Percentiles rank a stretch among this genome's conserved stretches.
Evolutionary conservation across 2,329 filamentous ascomycete species (phyloP).

Genomic region (Pseudocercospora macadamiae): DNA sequence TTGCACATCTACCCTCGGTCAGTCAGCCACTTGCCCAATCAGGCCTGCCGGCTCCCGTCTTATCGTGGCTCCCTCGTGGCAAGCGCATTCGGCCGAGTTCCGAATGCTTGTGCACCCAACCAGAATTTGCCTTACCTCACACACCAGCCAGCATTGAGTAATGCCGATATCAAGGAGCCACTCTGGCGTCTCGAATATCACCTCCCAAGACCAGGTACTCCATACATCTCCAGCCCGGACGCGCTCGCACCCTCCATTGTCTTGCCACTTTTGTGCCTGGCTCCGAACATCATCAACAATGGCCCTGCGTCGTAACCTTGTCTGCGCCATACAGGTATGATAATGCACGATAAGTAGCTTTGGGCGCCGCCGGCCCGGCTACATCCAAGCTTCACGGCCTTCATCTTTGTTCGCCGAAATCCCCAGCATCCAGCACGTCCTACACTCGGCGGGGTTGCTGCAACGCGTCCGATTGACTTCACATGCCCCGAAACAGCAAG

Average conservation of each 20-base stretch:
- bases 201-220: constrained; percentile 1
- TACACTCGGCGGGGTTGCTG: background rate
- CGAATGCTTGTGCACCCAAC: constrained; percentile 6
- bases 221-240: background rate
- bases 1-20: background rate
- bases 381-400: background rate
- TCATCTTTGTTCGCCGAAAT: background rate
- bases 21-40: background rate
- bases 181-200: constrained; percentile 1
- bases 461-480: background rate
- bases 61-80: constrained; percentile 5
- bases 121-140: constrained; percentile 14
- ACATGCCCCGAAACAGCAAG: background rate
- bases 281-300: background rate
- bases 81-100: background rate
- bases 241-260: background rate
- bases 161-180: background rate
- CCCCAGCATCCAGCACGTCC: background rate
- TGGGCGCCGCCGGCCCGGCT: constrained; percentile 2
- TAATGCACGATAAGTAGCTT: constrained; percentile 9
- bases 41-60: background rate
- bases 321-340: background rate
- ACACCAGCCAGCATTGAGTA: constrained; percentile 5
- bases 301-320: background rate
- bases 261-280: background rate